These are phyloP conservation scores for Cudoniella acicularis DNA, from an alignment of 495 filamentous ascomycete genomes.

Conservation along the genomic window DNA sequence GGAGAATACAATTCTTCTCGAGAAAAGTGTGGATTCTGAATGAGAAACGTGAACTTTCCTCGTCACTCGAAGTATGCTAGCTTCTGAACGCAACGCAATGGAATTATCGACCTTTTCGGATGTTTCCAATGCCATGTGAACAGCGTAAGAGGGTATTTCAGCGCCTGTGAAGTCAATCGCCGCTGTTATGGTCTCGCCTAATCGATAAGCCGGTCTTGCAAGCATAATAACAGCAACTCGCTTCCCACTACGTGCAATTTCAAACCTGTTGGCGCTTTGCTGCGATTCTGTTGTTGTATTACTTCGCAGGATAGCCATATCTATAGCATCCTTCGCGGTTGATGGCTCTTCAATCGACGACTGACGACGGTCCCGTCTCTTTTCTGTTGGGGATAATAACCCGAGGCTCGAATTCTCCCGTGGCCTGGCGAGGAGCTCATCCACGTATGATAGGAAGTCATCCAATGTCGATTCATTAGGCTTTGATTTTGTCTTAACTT, in stretches of 20 bases:
- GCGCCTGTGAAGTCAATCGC: constrained; percentile 76
- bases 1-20: constrained; percentile 71
- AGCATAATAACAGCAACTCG: constrained; percentile 85
- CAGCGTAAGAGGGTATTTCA: constrained; percentile 73
- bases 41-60: constrained; percentile 70
- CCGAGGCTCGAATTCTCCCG: constrained; percentile 51
- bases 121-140: constrained; percentile 73
- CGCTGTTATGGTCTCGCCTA: constrained; percentile 81
- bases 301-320: constrained; percentile 78
- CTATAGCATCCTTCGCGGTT: constrained; percentile 80
- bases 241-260: constrained; percentile 83
- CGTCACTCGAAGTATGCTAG: constrained; percentile 81
- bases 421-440: constrained; percentile 67
- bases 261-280: constrained; percentile 80
- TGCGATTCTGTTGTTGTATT: constrained; percentile 58
- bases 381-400: constrained; percentile 66
- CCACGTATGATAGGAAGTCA: constrained; percentile 75
- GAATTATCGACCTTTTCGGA: constrained; percentile 72
- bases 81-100: constrained; percentile 77
- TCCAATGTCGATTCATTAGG: constrained; percentile 29
- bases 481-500: constrained; percentile 30
- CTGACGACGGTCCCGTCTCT: constrained; percentile 45
- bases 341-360: constrained; percentile 47
- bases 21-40: constrained; percentile 77
- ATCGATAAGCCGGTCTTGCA: constrained; percentile 82